Evolutionary conservation across 2,329 filamentous ascomycete species (phyloP), one percentile per base, ranked within the genome.

Genomic region (Cercospora sesami): DNA sequence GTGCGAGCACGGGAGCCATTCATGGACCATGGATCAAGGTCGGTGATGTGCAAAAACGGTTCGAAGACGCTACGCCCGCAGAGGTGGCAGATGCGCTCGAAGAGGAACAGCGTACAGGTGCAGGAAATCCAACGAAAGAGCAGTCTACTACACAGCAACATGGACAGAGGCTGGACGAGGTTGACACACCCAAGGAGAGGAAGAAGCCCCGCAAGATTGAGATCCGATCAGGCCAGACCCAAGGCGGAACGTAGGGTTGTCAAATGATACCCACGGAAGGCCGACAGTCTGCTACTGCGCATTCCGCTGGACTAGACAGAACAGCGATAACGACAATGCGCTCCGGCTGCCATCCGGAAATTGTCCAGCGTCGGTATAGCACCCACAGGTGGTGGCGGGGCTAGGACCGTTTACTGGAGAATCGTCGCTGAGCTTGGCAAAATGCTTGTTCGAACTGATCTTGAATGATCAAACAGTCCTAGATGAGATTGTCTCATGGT

Each of bases 21-120:
- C 79, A 81, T 73, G 81, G 81, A 36, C 81, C 81, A 12, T 82
- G 78, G 73, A 78, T 83, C 23, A 82, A 80, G 72, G 66, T 82
- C 61, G 67, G 67, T 2, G 65, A 65, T 10, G 62, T 66, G 33
- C 51, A 70, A 31, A 69, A 69, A 63, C 65, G 62, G 10, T 72
- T 60, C 39, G 64, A 67, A 59, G 72, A 72, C 26, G 70, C 69
- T 28, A 62, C 68, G 14, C 68, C 70, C 7, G 69, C 68, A 60
- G 69, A 72, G 65, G 69, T 71, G 7, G 69, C 70, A 23, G 65
- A 63, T 48, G 63, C 69, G 12, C 39, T 71, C n/a, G 69, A 70
- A 39, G 10, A 68, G n/a, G 66, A 70, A 36, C 48, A 70, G 51
- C 33, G 59, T n/a, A 28, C 58, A 57, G 57, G 42, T 16, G 18